A percentile compares a stretch with the other conserved stretches of the same genome.
These are phyloP conservation scores for Aspergillus ochraceoroseus DNA, from an alignment of 2,329 filamentous ascomycete species.

Conservation along the genomic window DNA sequence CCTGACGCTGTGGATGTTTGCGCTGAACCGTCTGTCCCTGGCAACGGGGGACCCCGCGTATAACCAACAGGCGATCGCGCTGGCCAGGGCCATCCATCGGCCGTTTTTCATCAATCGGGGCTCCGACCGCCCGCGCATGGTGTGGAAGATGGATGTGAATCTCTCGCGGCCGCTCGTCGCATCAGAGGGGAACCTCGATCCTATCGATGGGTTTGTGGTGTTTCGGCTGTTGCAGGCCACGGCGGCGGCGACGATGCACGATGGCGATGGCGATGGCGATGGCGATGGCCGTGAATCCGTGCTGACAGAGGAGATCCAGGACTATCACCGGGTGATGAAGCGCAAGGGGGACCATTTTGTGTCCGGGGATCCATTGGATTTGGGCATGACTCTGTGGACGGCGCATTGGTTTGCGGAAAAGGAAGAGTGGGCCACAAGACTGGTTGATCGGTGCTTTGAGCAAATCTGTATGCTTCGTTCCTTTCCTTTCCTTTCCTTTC, in stretches of 20 bases:
- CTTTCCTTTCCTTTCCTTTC: neutral
- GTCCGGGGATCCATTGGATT: slow-evolving; percentile 51
- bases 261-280: neutral
- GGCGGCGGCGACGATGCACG: slow-evolving; percentile 24
- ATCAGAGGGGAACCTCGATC: slow-evolving; percentile 54
- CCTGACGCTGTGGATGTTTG: slow-evolving; percentile 60
- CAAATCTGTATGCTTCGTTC: slow-evolving; percentile 32
- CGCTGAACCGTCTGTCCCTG: slow-evolving; percentile 51
- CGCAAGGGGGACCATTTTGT: slow-evolving; percentile 43
- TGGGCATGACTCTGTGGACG: slow-evolving; percentile 58
- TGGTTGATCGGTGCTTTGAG: slow-evolving; percentile 37
- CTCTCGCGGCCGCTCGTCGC: slow-evolving; percentile 46
- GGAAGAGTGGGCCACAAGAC: slow-evolving; percentile 47
- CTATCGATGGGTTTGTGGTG: slow-evolving; percentile 52
- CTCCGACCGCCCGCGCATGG: slow-evolving; percentile 41
- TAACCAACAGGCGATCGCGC: slow-evolving; percentile 50
- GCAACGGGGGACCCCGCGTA: slow-evolving; percentile 47
- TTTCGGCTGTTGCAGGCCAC: slow-evolving; percentile 48
- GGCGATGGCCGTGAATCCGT: slow-evolving; percentile 28
- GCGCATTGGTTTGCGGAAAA: slow-evolving; percentile 47
- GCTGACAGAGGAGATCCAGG: slow-evolving; percentile 49
- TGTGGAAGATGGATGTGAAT: slow-evolving; percentile 55
- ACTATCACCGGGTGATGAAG: slow-evolving; percentile 50
- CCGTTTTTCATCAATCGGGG: slow-evolving; percentile 46
- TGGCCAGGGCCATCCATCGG: slow-evolving; percentile 52